Conservation (phyloP, 1,284 basidiomycete genomes). For the Anthracocystis walkeri region DNA sequence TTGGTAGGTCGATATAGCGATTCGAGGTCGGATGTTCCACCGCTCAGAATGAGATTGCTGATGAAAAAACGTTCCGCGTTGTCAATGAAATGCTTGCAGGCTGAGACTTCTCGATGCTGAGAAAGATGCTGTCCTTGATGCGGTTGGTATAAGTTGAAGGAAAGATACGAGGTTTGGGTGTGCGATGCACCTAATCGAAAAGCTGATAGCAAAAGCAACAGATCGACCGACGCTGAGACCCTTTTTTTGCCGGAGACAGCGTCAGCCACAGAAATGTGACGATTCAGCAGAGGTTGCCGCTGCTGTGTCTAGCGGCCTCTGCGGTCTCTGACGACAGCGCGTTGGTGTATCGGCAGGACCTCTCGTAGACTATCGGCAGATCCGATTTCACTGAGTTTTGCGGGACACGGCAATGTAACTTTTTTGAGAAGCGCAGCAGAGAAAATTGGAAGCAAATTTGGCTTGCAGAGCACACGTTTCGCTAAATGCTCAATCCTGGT, state of each 20-base stretch:
- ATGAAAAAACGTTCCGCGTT: not conserved
- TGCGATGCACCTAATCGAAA: too few species aligned
- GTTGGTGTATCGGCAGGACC: not conserved
- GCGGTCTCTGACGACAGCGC: conserved; percentile 9
- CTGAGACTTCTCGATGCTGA: not conserved
- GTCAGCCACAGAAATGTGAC: conserved; percentile 6
- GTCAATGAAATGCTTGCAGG: not conserved
- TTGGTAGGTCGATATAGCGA: not conserved
- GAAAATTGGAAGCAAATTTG: conserved; percentile 21
- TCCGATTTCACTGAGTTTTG: conserved; percentile 7
- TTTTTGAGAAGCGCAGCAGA: conserved; percentile 16
- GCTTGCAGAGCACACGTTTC: conserved; percentile 3
- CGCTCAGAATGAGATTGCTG: not conserved
- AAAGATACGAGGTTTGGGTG: not conserved
- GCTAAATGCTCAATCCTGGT: not conserved
- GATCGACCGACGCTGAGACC: conserved; percentile 27
- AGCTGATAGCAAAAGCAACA: conserved; percentile 1
- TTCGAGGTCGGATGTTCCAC: not conserved
- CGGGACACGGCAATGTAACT: conserved; percentile 43
- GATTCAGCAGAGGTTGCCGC: not conserved
- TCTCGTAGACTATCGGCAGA: conserved; percentile 18
- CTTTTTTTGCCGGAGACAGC: conserved; percentile 22
- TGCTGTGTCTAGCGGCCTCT: not conserved
- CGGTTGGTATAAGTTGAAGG: not conserved
- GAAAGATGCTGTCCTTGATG: not conserved